Base-by-base conservation (phyloP, 2,329 filamentous ascomycete species). In the Verticillium alfalfae region DNA sequence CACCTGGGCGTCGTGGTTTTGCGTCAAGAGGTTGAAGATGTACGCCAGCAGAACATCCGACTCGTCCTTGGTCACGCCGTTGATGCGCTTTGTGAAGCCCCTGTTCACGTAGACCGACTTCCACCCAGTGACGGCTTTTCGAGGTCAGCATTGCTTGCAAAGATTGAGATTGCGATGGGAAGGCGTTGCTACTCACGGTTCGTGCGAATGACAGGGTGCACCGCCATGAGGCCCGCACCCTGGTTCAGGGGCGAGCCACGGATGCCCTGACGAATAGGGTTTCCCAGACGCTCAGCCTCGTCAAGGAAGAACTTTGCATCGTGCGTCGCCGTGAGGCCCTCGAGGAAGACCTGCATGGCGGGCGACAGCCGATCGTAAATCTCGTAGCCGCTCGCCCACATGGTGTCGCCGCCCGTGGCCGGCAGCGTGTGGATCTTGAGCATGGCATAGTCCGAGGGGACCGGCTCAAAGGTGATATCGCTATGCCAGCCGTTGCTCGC, bases 1-100 rank as follows among this genome's bases (percentile, higher is more conserved):
- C 9, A 86, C 82, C 67, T 86, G 83, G 0, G 79, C 75, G 66
- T 87, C 84, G 63, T 86, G 83, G 67, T 86, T 86, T 67, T 83
- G 75, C 6, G 78, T 77, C 12, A 82, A 74, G 12, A 84, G 67
- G 62, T 78, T 77, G 65, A 80, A 77, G 54, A 81, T 75, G 63
- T 82, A 83, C 15, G 68, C 66, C 3, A 84, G 75, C n/a, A 84
- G 70, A 34, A 78, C 68, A 38, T 84, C 80, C 9, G 79, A 83
- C 71, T 86, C 84, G 60, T 83, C 79, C 62, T 78, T 78, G 5
- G 79, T 81, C 3, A 86, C 70, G 16, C 80, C 83, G 61, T 84
- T 83, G 68, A 86, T 84, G 18, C 80, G 77, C 66, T 79, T 79
- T 3, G 81, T 82, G 71, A 84, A 83, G 15, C 78, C 81, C 54